Evolutionary conservation across 2,329 filamentous ascomycete genomes (phyloP).

Genomic region (Mycosphaerella arachidis): DNA sequence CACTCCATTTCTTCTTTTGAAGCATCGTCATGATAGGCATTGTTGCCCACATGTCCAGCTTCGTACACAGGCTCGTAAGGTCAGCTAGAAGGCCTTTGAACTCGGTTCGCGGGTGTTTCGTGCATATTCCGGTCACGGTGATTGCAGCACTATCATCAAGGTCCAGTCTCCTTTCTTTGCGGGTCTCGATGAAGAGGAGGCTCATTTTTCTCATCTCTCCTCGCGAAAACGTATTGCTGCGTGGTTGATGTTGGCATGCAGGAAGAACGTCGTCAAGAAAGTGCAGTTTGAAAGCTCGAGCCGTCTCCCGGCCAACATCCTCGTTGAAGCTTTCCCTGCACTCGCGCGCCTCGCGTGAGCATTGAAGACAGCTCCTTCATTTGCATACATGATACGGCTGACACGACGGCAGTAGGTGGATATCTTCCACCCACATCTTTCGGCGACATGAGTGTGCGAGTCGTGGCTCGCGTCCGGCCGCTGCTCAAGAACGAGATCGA

Average conservation of each 20-base stretch:
- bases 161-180: background rate
- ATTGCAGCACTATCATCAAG: background rate
- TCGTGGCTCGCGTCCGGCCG: constrained; percentile 86
- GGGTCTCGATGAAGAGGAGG: background rate
- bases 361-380: constrained; percentile 7
- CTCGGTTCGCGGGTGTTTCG: background rate
- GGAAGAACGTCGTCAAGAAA: no score
- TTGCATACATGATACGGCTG: background rate
- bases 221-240: background rate
- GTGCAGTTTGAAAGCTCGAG: background rate
- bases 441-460: constrained; percentile 59
- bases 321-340: background rate
- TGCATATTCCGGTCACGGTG: no score
- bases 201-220: background rate
- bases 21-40: no score
- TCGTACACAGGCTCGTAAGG: no score
- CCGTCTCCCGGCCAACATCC: background rate
- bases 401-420: background rate
- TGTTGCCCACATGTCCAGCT: no score
- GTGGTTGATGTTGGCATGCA: no score
- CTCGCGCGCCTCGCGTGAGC: background rate
- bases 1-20: no score
- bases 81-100: no score
- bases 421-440: background rate
- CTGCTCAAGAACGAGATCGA: constrained; percentile 80